phyloP scores from a whole-genome alignment of 1,139 yeast species.

The Yamadazyma membranifaciens region DNA sequence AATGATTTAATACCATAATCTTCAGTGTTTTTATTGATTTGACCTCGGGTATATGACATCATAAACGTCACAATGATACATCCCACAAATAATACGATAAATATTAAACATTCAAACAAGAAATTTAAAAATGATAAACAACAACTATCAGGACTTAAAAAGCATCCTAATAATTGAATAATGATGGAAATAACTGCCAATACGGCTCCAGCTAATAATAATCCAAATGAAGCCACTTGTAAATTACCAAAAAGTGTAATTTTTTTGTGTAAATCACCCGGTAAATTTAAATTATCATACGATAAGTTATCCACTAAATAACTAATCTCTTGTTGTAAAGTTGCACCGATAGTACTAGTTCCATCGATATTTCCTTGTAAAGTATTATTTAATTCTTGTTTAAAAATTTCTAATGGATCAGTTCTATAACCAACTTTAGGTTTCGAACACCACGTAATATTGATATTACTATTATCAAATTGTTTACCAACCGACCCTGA shows the following conservation, averaged over 20 bases:
- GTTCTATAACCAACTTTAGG: conserved; percentile 49
- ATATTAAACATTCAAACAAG: conserved; percentile 31
- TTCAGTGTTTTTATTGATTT: conserved; percentile 30
- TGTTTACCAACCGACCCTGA: conserved; percentile 13
- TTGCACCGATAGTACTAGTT: conserved; percentile 17
- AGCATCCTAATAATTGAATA: conserved; percentile 31
- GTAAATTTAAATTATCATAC: conserved; percentile 33
- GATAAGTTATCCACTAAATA: conserved; percentile 30
- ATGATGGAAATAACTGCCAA: conserved; percentile 28
- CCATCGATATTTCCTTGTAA: conserved; percentile 28
- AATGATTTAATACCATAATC: conserved; percentile 35
- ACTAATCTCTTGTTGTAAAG: conserved; percentile 25
- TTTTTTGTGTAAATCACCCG: conserved; percentile 35
- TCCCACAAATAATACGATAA: conserved; percentile 31
- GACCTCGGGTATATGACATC: conserved; percentile 27
- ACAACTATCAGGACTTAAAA: conserved; percentile 36
- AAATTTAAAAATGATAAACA: conserved; percentile 42
- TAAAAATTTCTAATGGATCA: conserved; percentile 51
- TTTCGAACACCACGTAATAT: conserved; percentile 55
- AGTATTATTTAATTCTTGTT: conserved; percentile 36
- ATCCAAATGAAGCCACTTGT: conserved; percentile 27
- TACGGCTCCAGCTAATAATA: conserved; percentile 28
- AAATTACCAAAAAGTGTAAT: conserved; percentile 29
- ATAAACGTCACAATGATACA: conserved; percentile 37
- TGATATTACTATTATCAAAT: conserved; percentile 34